phyloP scores from a whole-genome alignment of 768 basidiomycete genomes.

The Lentinus tigrinus region DNA sequence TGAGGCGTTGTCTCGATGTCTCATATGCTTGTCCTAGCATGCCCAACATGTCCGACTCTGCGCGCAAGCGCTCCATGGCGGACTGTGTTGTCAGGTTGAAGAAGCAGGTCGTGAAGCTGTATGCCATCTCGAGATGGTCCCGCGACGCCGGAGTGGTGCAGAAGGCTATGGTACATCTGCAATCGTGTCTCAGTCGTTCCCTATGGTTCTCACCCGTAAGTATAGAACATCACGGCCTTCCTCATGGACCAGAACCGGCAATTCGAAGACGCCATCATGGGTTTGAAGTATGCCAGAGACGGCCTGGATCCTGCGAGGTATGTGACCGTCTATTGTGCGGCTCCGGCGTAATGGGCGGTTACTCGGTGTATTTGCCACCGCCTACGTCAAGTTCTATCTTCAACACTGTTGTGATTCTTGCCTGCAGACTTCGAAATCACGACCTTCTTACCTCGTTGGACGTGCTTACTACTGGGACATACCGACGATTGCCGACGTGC shows the following conservation, averaged over 20 bases:
- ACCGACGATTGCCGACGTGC: conserved; percentile 74
- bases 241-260: conserved; percentile 83
- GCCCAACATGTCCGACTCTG: conserved; percentile 80
- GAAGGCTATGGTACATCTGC: conserved; percentile 72
- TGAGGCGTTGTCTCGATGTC: background rate
- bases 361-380: too few relatives aligned
- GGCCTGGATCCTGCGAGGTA: conserved; percentile 78
- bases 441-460: conserved; percentile 91
- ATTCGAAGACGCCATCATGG: conserved; percentile 67
- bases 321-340: conserved; percentile 14
- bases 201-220: background rate
- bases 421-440: conserved; percentile 82
- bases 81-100: conserved; percentile 91
- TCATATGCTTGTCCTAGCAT: conserved; percentile 33
- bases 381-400: background rate
- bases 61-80: conserved; percentile 76
- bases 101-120: conserved; percentile 86
- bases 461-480: conserved; percentile 84
- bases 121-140: conserved; percentile 85
- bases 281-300: conserved; percentile 64
- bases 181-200: too few relatives aligned
- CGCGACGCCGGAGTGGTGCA: conserved; percentile 81
- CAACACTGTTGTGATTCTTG: too few relatives aligned
- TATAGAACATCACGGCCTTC: conserved; percentile 83
- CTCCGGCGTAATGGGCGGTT: too few relatives aligned